phyloP scores from a whole-genome alignment of 2,329 filamentous ascomycete genomes.

The Botrytis sinoallii region DNA sequence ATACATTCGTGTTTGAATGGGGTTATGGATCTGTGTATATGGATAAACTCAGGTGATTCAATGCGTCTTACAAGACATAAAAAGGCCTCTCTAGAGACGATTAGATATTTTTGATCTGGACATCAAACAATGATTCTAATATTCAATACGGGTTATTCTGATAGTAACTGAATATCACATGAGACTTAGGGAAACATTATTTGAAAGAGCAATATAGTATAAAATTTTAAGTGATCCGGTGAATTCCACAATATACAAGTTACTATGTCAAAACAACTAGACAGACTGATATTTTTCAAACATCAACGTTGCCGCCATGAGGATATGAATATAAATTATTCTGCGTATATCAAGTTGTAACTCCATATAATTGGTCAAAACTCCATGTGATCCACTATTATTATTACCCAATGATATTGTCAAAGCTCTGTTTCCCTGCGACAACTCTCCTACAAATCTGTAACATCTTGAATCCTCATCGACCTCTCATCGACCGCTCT shows the following conservation, averaged over 20 bases:
- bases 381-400: not conserved
- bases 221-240: not conserved
- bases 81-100: not conserved
- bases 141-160: not conserved
- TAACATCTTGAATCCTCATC: conserved; percentile 12
- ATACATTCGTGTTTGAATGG: not conserved
- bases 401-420: not conserved
- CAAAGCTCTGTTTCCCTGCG: conserved; percentile 11
- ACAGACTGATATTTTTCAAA: not conserved
- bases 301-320: not conserved
- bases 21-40: not conserved
- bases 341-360: not conserved
- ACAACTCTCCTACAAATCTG: conserved; percentile 19
- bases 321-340: not conserved
- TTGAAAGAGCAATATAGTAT: not conserved
- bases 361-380: not conserved
- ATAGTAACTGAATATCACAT: not conserved
- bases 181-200: not conserved
- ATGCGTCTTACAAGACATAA: not conserved
- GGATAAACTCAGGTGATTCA: not conserved
- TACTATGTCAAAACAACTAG: not conserved
- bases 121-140: not conserved
- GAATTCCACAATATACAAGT: not conserved
- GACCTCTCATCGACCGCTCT: not conserved
- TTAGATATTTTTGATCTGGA: not conserved